phyloP scores from a whole-genome alignment of 2,329 filamentous ascomycete species.

The Shiraia bambusicola region DNA sequence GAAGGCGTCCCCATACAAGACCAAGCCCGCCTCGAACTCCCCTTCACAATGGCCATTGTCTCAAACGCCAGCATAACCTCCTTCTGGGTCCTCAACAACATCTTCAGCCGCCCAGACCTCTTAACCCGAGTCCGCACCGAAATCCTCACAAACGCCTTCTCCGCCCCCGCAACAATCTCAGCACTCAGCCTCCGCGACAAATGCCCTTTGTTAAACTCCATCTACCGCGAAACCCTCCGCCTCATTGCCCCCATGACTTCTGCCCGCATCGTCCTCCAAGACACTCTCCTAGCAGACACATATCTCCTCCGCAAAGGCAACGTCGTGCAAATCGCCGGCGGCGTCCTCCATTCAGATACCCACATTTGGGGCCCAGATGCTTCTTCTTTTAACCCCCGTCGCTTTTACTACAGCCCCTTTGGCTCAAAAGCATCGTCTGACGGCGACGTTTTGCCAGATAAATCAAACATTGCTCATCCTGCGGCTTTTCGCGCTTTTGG shows the following conservation, averaged over 20 bases:
- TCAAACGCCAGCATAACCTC: conserved; percentile 48
- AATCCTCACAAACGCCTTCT: conserved; percentile 30
- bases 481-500: conserved; percentile 38
- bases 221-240: conserved; percentile 51
- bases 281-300: conserved; percentile 46
- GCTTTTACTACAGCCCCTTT: conserved; percentile 40
- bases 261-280: conserved; percentile 46
- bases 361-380: conserved; percentile 51
- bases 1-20: conserved; percentile 19
- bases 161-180: conserved; percentile 34
- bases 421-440: conserved; percentile 20
- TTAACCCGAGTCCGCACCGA: conserved; percentile 47
- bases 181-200: conserved; percentile 41
- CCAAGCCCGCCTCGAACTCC: conserved; percentile 27
- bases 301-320: conserved; percentile 49
- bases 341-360: conserved; percentile 46
- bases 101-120: conserved; percentile 46
- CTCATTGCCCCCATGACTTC: conserved; percentile 44
- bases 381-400: conserved; percentile 45
- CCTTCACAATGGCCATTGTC: conserved; percentile 39
- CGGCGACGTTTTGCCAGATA: conserved; percentile 14
- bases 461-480: conserved; percentile 23
- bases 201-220: conserved; percentile 49
- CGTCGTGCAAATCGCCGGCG: conserved; percentile 50
- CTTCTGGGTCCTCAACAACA: conserved; percentile 51